These are phyloP conservation scores for Xylaria bambusicola DNA, from an alignment of 495 filamentous ascomycete genomes.

Conservation along the genomic window DNA sequence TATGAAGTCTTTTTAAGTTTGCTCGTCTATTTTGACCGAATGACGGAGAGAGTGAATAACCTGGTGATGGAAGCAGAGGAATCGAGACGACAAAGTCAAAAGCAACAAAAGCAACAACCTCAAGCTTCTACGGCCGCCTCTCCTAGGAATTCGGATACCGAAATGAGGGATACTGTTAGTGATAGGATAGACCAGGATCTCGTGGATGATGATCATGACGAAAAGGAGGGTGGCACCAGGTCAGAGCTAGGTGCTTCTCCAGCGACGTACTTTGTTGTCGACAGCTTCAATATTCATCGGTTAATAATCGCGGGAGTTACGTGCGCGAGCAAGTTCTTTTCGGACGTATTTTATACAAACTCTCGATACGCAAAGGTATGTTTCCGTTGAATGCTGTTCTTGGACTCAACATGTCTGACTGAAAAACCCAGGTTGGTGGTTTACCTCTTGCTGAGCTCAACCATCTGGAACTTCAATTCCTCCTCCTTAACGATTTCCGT, in stretches of 20 bases:
- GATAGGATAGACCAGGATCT: conserved; percentile 43
- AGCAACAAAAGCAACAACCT: conserved; percentile 24
- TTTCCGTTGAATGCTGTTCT: conserved; percentile 10
- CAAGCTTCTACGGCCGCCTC: background rate
- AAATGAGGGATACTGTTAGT: conserved; percentile 39
- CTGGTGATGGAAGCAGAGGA: conserved; percentile 50
- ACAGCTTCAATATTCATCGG: conserved; percentile 98
- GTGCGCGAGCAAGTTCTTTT: conserved; percentile 99
- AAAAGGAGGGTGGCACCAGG: conserved; percentile 25
- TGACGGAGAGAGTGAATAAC: conserved; percentile 93
- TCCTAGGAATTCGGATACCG: conserved; percentile 15
- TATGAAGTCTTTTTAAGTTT: conserved; percentile 97
- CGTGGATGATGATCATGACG: conserved; percentile 41
- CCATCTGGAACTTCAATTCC: conserved; percentile 94
- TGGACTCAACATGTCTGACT: background rate
- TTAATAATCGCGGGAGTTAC: conserved; percentile 97
- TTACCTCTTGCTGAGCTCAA: conserved; percentile 96
- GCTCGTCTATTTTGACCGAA: conserved; percentile 96
- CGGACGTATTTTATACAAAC: conserved; percentile 99
- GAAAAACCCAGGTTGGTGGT: conserved; percentile 75
- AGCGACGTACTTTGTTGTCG: conserved; percentile 87
- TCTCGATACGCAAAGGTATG: conserved; percentile 97
- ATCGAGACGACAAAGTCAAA: conserved; percentile 29
- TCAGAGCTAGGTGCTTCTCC: conserved; percentile 42
- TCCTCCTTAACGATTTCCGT: conserved; percentile 95